Evolutionary conservation across 108 stramenopile species (phyloP).

Genomic region (Nannochloropsis gaditana): DNA sequence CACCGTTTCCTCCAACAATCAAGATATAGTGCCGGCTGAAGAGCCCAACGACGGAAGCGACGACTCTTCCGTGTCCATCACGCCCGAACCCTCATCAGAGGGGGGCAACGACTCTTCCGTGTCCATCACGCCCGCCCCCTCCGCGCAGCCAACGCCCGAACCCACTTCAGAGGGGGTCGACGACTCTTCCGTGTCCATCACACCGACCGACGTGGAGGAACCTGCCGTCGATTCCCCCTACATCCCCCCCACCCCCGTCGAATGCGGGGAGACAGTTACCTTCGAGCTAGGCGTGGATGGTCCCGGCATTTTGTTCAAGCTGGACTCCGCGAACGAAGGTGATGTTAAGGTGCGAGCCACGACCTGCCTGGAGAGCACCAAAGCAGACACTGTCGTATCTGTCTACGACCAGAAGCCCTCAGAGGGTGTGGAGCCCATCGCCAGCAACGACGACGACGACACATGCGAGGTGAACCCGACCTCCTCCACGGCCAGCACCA

Average conservation of each 20-base stretch:
- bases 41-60: background rate
- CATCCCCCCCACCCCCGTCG: background rate
- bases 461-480: background rate
- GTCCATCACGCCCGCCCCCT: background rate
- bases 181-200: background rate
- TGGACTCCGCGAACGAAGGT: background rate
- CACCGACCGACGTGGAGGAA: too few species aligned
- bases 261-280: background rate
- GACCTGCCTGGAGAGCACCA: background rate
- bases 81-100: background rate
- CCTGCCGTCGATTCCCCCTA: too few species aligned
- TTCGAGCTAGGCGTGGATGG: background rate
- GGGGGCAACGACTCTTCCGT: background rate
- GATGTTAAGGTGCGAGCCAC: background rate
- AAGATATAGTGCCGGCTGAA: too few species aligned
- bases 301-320: background rate
- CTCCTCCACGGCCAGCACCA: background rate
- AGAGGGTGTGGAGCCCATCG: background rate
- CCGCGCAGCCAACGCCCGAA: too few species aligned
- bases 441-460: background rate
- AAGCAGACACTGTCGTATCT: background rate
- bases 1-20: too few species aligned
- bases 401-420: background rate
- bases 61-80: background rate
- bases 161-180: background rate